A percentile compares a stretch with the other conserved stretches of the same genome.
These are phyloP conservation scores for Xerocomus nothofagi DNA, from an alignment of 1,284 basidiomycete genomes.

Conservation along the genomic window DNA sequence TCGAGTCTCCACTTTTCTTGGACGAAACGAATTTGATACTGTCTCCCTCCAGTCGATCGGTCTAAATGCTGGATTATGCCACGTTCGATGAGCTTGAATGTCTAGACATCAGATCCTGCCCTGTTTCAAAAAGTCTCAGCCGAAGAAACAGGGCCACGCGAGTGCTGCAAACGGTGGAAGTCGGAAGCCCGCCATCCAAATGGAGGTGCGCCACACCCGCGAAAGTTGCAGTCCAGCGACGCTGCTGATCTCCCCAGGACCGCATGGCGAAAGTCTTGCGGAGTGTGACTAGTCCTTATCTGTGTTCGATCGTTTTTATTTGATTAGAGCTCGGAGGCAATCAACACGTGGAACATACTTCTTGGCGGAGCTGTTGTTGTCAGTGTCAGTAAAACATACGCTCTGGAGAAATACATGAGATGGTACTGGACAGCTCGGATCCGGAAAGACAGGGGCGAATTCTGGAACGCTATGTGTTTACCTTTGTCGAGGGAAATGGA, in stretches of 20 bases:
- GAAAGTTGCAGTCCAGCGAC: conserved; percentile 22
- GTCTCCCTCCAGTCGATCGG: conserved; percentile 25
- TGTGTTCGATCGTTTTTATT: conserved; percentile 1
- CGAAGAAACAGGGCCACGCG: conserved; percentile 21
- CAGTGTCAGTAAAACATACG: conserved; percentile 18
- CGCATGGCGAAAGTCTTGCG: background rate
- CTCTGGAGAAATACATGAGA: background rate
- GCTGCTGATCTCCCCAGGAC: background rate
- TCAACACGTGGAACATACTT: conserved; percentile 20
- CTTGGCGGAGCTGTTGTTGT: background rate
- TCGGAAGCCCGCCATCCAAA: conserved; percentile 9
- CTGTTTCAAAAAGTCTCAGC: conserved; percentile 28
- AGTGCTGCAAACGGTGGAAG: conserved; percentile 13
- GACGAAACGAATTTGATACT: conserved; percentile 22
- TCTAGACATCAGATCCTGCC: conserved; percentile 10
- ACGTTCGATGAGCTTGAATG: conserved; percentile 27
- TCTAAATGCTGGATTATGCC: conserved; percentile 21
- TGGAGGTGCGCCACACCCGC: conserved; percentile 21
- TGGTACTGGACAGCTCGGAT: background rate
- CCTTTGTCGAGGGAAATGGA: background rate
- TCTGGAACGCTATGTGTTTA: background rate
- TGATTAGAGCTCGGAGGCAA: conserved; percentile 3
- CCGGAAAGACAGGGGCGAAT: background rate
- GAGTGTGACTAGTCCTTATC: background rate
- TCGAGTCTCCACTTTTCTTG: conserved; percentile 5